Base-by-base conservation (phyloP, 2,329 filamentous ascomycete genomes). In the Rhynchosporium secalis region DNA sequence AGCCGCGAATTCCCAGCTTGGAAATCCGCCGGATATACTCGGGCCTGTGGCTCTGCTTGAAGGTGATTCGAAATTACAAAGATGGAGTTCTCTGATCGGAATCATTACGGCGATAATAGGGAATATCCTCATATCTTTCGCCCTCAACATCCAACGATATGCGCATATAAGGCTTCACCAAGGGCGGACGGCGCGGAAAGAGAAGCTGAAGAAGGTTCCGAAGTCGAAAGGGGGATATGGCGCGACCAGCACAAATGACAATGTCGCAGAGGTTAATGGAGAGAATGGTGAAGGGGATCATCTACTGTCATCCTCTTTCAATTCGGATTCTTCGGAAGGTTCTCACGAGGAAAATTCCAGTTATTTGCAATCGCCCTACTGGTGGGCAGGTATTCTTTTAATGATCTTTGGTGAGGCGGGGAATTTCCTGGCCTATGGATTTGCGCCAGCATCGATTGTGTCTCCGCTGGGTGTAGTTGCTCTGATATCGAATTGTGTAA, bases 401-500 rank as follows among this genome's bases (percentile, higher is more conserved):
- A 99, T 99, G 85, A 92, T 88, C 0, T 79, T 96, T 29, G 95
- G 95, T 62, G 95, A 99, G 78, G 89, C 90, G 73, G 95, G 95
- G 57, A 99, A 99, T 75, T 99, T 99, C 73, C 79, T 99, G 66
- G 95, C 95, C 0, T 99, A 99, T 73, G 95, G 95, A 29, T 99
- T 99, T 75, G 95, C 95, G 36, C 95, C 95, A 3, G 95, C 95
- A 7, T 98, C 95, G 13, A 97, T 99, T 71, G 95, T 99, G 47
- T 97, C 93, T 40, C 95, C 95, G 0, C 81, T 99, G 5, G 95
- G 95, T 9, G 95, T 99, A n/a, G 95, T 99, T 12, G 95, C 95
- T 2, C 80, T 99, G 65, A 88, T 99, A 51, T 96, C 93, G 49
- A 99, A 99, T 77, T 99, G 95, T 76, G 85, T 99, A 64, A 96